Evolutionary conservation across 441 rosid species (phyloP).

Genomic region (Adansonia gregorii): DNA sequence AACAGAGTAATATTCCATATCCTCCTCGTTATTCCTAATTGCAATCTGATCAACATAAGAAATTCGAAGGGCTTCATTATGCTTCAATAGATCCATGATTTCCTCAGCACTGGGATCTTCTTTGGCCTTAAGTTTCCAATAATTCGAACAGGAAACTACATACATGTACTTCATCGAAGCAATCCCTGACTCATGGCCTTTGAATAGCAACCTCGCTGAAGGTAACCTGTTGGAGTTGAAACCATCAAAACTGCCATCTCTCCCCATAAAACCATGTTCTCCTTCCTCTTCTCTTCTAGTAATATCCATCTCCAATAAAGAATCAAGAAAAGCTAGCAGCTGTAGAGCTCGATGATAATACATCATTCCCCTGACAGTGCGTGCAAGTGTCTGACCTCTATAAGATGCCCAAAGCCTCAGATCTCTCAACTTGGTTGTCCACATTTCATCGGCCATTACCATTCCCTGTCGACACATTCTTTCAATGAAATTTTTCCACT

Average conservation of each 20-base stretch:
- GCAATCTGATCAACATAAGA: constrained; percentile 70
- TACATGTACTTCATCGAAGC: constrained; percentile 64
- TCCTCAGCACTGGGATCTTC: constrained; percentile 44
- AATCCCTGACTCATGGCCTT: constrained; percentile 63
- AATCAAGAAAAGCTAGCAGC: constrained; percentile 71
- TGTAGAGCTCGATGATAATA: constrained; percentile 70
- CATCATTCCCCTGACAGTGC: constrained; percentile 79
- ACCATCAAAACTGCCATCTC: constrained; percentile 44
- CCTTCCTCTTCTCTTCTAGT: background rate
- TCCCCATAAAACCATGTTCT: constrained; percentile 34
- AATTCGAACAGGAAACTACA: constrained; percentile 71
- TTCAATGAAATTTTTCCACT: constrained; percentile 82
- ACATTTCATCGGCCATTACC: constrained; percentile 57
- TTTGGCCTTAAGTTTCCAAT: constrained; percentile 49
- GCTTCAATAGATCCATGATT: constrained; percentile 55
- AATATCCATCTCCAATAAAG: constrained; percentile 56
- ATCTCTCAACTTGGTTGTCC: constrained; percentile 64
- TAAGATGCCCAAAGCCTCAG: constrained; percentile 78
- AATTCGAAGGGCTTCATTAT: constrained; percentile 68
- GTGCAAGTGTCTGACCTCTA: constrained; percentile 77
- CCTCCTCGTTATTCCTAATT: constrained; percentile 41
- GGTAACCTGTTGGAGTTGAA: constrained; percentile 42
- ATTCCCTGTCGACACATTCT: constrained; percentile 85
- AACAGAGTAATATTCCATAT: constrained; percentile 55
- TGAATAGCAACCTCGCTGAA: constrained; percentile 48